Evolutionary conservation across 495 filamentous ascomycete genomes (phyloP), one percentile per base, ranked within the genome.

Genomic region (Durotheca rogersii): DNA sequence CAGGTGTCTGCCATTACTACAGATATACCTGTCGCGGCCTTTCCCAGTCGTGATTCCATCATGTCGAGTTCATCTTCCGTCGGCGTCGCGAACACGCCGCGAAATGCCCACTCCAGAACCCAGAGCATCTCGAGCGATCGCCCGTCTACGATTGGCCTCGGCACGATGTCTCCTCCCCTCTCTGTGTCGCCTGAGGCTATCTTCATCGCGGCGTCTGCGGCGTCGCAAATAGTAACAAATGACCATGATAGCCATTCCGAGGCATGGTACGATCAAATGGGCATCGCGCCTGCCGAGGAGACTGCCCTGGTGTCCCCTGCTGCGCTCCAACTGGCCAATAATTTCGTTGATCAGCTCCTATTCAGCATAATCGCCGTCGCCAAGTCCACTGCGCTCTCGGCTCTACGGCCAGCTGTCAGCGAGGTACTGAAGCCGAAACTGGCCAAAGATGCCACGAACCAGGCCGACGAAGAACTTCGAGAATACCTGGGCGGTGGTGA

Each of bases 291-390:
- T 3, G 78, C 79, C 10, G 77, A 77, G 41, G 81, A 82, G 46
- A 78, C 81, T 11, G 88, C 87, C n/a, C 67, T 85, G 41, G 88
- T 96, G 18, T 85, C 89, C 36, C 78, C 81, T 6, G 79, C 76
- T 14, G 89, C 93, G 1, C 73, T 99, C 38, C 76, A 79, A 23
- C 79, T 94, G 3, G 77, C 96, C 67, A 99, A 99, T 65, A 80
- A 82, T 42, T 97, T 99, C 68, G 81, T 99, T 39, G 94, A 99
- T 63, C 89, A 96, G 58, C 75, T 97, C 1, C 75, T 99, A 2
- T 95, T 87, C 73, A 91, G 87, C 60, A 85, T 97, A 53, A 81
- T 99, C 9, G 80, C 82, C 15, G 71, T 81, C 10, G 82, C 93
- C 2, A 86, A 87, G 52, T 91, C 90, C 7, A 94, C 90, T n/a